Base-by-base conservation (phyloP, 257 asterid genomes). In the Scutellaria barbata region DNA sequence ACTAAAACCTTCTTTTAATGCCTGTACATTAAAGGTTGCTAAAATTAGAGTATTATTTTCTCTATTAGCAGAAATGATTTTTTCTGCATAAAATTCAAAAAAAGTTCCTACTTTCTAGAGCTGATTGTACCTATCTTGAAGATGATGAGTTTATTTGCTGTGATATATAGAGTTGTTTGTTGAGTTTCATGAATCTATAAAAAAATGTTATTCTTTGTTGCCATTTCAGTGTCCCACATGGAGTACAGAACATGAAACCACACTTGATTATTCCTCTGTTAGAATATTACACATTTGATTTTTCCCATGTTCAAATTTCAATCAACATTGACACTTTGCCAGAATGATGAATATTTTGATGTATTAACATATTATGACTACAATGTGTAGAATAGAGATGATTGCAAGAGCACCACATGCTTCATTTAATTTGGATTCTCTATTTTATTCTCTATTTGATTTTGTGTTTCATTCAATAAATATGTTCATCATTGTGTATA, bases 1-100 rank as follows among this genome's bases (percentile, higher is more conserved):
- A 14, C 37, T 16, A 8, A 16, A 18, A 5, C 16, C 10, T 58
- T 18, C 57, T 60, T 13, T 61, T 41, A 6, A 14, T 69, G 68
- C 65, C 43, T 72, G 77, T 77, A 66, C 57, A 67, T 73, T n/a
- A n/a, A n/a, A n/a, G n/a, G n/a, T n/a, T n/a, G n/a, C n/a, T n/a
- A n/a, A n/a, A n/a, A n/a, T n/a, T 47, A 71, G 42, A 71, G 51
- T 39, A 4, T 43, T 33, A 11, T 41, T 8, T 47, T 20, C 2
- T 30, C 14, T 13, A 63, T 30, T 46, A 66, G 67, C 35, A 14
- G 55, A 60, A 52, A 18, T 73, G 58, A 43, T 10, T 65, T 46
- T 12, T 14, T 11, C 42, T 64, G 58, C 41, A n/a, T 42, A 39
- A 30, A 58, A 47, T 48, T 72, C 60, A 42, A 12, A 40, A 13